Conservation (phyloP, 2,329 filamentous ascomycete species). For the Aspergillus pseudotamarii region DNA sequence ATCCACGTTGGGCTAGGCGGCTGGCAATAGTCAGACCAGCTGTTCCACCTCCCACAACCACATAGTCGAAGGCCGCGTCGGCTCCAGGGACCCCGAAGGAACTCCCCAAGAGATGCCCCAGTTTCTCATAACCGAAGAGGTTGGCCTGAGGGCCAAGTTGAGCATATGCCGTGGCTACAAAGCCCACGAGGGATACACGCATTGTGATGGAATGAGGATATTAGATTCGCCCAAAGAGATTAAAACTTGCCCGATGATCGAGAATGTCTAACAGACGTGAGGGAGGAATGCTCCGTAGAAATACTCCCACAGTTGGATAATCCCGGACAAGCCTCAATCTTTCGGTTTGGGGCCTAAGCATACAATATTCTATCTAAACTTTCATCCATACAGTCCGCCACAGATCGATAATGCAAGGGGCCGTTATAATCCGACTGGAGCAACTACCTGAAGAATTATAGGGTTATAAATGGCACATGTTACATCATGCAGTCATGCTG, state of each 20-base stretch:
- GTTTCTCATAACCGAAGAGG: conserved; percentile 21
- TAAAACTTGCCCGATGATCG: background rate
- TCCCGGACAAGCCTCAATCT: background rate
- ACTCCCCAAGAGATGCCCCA: conserved; percentile 20
- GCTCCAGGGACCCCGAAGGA: conserved; percentile 21
- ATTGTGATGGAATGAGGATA: background rate
- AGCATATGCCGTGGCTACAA: conserved; percentile 7
- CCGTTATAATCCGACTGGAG: too few relatives aligned
- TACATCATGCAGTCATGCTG: background rate
- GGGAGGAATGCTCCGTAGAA: background rate
- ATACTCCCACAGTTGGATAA: background rate
- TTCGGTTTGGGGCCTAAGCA: background rate
- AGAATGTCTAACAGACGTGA: background rate
- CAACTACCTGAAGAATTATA: background rate
- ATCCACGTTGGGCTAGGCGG: conserved; percentile 26
- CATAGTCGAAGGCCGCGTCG: conserved; percentile 27
- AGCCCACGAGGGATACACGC: conserved; percentile 1
- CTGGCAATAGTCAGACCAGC: conserved; percentile 28
- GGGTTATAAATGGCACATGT: background rate
- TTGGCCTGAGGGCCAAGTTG: conserved; percentile 17
- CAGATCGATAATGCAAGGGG: background rate
- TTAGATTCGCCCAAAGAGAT: background rate
- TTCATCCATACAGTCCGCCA: background rate
- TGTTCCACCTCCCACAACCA: conserved; percentile 31
- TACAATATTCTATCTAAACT: background rate